Evolutionary conservation across 371 early-diverging fungal species (phyloP), one percentile per base, ranked within the genome.

Genomic region (Neoconidiobolus thromboides): DNA sequence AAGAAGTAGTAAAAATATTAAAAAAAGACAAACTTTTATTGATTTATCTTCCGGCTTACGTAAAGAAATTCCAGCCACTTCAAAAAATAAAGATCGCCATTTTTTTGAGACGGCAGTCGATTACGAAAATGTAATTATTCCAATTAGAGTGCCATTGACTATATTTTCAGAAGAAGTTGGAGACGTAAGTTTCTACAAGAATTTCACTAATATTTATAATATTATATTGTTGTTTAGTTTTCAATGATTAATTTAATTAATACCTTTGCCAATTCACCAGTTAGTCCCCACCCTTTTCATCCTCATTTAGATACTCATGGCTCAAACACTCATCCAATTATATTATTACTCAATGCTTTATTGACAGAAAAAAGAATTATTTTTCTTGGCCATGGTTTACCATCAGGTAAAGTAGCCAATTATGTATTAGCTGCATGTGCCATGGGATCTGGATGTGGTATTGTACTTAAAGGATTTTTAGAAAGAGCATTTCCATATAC

Each of bases 401-500:
- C 93, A 0, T 87, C 89, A 5, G 89, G 89, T 12, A 92, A 94
- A 65, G 89, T 93, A 4, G 86, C 89, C n/a, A 83, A 87, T 65
- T 92, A 84, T 63, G 96, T 94, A 0, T 69, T 93, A 52, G 91
- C 96, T 0, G 89, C 91, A 0, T 86, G 87, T 67, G 86, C 93
- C 12, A 71, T 93, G 55, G 93, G 87, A 37, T 85, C 88, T 63
- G 91, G 91, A 9, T 86, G 89, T 60, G 93, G 92, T 36, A 80
- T 83, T 12, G 82, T 92, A 0, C 61, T 93, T 49, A 73, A 82
- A 46, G 93, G 92, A 10, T 84, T 89, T 51, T 76, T 87, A n/a
- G 87, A 90, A 64, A 81, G 94, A 26, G 87, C 88, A 26, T 93
- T 90, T 62, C 93, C 93, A 2, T 92, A 91, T 64, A 85, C 92